Conservation (phyloP, 2,329 filamentous ascomycete genomes). For the Curvularia sp. region DNA sequence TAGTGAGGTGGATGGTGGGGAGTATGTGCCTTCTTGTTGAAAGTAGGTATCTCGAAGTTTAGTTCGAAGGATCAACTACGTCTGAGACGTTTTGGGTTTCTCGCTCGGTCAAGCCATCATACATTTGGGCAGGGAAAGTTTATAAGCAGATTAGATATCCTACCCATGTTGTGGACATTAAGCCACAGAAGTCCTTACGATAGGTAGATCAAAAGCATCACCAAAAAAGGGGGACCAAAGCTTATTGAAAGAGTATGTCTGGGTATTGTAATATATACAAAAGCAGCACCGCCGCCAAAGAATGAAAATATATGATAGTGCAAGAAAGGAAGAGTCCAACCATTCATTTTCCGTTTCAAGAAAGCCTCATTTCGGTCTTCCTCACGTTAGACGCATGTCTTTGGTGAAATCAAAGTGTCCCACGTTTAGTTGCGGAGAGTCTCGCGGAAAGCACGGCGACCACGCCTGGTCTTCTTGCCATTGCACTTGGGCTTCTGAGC, state of each 20-base stretch:
- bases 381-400: background rate
- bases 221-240: background rate
- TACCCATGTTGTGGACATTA: background rate
- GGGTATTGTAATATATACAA: slow-evolving; percentile 6
- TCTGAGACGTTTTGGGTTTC: background rate
- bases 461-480: slow-evolving; percentile 8
- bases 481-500: slow-evolving; percentile 6
- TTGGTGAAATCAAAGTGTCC: background rate
- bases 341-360: background rate
- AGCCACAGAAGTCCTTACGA: background rate
- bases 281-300: slow-evolving; percentile 10
- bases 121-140: background rate
- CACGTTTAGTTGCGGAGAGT: slow-evolving; percentile 6
- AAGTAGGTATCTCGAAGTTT: background rate
- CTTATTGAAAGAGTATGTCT: background rate
- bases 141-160: no score
- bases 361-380: background rate
- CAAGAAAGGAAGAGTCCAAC: background rate
- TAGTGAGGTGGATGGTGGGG: background rate
- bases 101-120: background rate
- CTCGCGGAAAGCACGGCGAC: slow-evolving; percentile 14
- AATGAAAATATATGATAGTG: slow-evolving; percentile 1
- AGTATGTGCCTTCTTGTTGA: background rate
- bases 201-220: background rate
- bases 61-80: background rate